Evolutionary conservation across 177 flowering plant species (phyloP), one percentile per base, ranked within the genome.

Genomic region (Telopea speciosissima): DNA sequence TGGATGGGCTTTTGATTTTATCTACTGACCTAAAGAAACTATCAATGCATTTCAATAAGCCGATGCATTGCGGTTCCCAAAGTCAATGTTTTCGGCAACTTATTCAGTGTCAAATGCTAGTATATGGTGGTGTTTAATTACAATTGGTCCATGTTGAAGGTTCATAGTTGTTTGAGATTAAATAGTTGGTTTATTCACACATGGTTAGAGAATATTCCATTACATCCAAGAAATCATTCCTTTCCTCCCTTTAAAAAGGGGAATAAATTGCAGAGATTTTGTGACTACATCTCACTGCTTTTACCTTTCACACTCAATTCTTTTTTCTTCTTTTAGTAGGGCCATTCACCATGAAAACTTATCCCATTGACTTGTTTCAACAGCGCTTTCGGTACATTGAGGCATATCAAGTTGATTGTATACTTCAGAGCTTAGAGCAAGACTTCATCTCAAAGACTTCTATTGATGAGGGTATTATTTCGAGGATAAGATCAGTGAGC

Each of bases 361-460:
- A 70, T 62, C 66, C 63, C 54, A 63, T 24, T 6, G 33, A 58
- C 12, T 64, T 70, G 60, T 36, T 8, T 68, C 73, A 75, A 59
- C 88, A 96, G 99, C 93, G 98, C 3, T 86, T 84, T 77, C 82
- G 92, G 17, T 93, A 96, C 71, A 33, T 81, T 16, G 93, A 96
- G 79, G 98, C 99, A 73, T 85, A 83, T 78, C 86, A 86, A 75
- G 89, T 86, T 80, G 77, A 93, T 77, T 77, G 69, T 14, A 79
- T 80, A 72, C 91, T 96, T 74, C 85, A 80, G 68, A 84, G 59
- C 3, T 52, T 82, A 76, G 98, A 96, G 88, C 74, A 87, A 68
- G 89, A 85, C 23, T 83, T 84, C 71, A 75, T 87, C 67, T 81
- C 90, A 69, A 84, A 82, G 70, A 78, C 75, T 52, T 54, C 79